Evolutionary conservation across 2,329 filamentous ascomycete species (phyloP).

Genomic region (Hypoxylon sp.): DNA sequence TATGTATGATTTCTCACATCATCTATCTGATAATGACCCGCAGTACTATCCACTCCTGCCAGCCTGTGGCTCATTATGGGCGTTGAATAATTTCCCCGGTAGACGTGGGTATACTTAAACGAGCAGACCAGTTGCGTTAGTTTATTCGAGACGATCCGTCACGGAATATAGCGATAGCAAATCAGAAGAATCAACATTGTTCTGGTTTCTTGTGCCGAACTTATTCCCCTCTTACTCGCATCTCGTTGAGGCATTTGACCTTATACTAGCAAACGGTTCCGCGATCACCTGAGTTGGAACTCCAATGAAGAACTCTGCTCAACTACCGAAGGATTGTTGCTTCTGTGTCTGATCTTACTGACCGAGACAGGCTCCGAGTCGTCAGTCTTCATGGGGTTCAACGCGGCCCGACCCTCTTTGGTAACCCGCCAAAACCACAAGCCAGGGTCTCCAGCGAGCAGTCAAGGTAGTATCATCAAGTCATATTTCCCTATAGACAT

Average conservation of each 20-base stretch:
- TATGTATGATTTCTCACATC: no score
- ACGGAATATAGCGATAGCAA: no score
- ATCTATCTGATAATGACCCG: constrained; percentile 3
- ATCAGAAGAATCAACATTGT: constrained; percentile 10
- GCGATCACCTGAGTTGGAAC: constrained; percentile 10
- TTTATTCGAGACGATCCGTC: constrained; percentile 3
- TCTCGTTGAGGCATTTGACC: constrained; percentile 15
- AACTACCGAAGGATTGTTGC: constrained; percentile 24
- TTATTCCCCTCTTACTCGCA: constrained; percentile 24
- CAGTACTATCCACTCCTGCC: no score
- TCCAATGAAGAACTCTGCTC: constrained; percentile 11
- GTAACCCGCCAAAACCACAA: constrained; percentile 9
- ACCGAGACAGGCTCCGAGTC: constrained; percentile 17
- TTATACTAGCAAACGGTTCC: constrained; percentile 4
- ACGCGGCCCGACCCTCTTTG: constrained; percentile 5
- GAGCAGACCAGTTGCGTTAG: constrained; percentile 7
- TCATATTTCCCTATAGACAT: constrained; percentile 3
- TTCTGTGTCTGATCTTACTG: constrained; percentile 14
- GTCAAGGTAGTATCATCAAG: constrained; percentile 7
- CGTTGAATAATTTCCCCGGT: background rate
- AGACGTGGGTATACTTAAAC: background rate
- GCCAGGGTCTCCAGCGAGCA: constrained; percentile 7
- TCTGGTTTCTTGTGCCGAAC: constrained; percentile 19
- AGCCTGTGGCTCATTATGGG: background rate
- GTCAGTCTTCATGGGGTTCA: constrained; percentile 9